Conservation (phyloP, 148 eudicot genomes). For the Camellia granthamiana region DNA sequence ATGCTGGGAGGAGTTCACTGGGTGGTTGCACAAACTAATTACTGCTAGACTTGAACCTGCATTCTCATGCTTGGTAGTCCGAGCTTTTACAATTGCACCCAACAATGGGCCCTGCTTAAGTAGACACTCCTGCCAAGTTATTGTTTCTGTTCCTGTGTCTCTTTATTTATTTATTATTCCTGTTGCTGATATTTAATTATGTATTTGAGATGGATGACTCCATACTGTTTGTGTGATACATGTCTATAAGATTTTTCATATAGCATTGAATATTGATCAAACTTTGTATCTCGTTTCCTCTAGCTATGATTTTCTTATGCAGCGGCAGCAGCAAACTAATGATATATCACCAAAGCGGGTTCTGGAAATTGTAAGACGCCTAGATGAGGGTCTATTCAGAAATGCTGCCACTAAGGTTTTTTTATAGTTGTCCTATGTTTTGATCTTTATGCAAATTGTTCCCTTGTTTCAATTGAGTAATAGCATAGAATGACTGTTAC, state of each 20-base stretch:
- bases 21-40: neutral
- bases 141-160: neutral
- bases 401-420: slow-evolving; percentile 64
- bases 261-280: slow-evolving; percentile 6
- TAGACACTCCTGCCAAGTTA: neutral
- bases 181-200: neutral
- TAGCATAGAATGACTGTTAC: neutral
- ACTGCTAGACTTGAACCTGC: neutral
- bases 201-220: slow-evolving; percentile 4
- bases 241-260: neutral
- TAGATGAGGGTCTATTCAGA: slow-evolving; percentile 73
- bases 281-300: neutral
- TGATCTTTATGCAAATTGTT: neutral
- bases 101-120: neutral
- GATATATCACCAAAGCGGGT: slow-evolving; percentile 40
- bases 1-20: neutral
- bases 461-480: neutral
- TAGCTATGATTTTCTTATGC: slow-evolving; percentile 59
- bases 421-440: neutral
- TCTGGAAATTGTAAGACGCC: slow-evolving; percentile 61
- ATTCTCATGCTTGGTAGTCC: neutral
- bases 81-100: neutral
- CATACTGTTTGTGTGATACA: neutral
- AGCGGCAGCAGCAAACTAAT: slow-evolving; percentile 43
- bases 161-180: neutral